Evolutionary conservation across 139 green algal genomes (phyloP).

Genomic region (Chlorella sp.): DNA sequence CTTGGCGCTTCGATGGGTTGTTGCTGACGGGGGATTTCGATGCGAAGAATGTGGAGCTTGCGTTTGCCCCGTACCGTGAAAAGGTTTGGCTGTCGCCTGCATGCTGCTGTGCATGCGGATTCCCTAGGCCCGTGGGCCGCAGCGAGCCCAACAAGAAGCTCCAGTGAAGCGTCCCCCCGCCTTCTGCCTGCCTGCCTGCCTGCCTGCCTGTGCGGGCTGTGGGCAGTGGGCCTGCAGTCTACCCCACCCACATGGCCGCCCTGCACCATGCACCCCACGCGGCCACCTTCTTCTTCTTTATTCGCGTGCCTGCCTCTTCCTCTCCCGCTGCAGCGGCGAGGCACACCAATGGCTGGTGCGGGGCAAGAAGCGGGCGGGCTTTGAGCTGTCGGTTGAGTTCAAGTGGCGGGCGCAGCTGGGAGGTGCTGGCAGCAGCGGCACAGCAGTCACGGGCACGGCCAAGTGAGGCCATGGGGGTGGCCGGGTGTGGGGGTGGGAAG

Average conservation of each 20-base stretch:
- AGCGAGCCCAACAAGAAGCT: too few species aligned
- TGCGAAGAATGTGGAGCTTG: too few species aligned
- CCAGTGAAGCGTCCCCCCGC: too few species aligned
- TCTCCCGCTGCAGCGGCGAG: slow-evolving; percentile 27
- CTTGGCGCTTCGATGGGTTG: too few species aligned
- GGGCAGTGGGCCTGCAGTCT: neutral
- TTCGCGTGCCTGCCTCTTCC: neutral
- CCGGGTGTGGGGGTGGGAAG: neutral
- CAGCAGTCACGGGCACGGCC: neutral
- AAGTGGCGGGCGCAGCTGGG: slow-evolving; percentile 31
- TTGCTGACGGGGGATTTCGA: too few species aligned
- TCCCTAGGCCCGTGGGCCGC: too few species aligned
- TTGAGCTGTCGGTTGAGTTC: slow-evolving; percentile 39
- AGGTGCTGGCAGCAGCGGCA: neutral
- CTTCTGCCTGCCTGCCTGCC: too few species aligned
- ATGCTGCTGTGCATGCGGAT: neutral
- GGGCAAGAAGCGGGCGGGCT: slow-evolving; percentile 34
- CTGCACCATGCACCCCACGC: neutral
- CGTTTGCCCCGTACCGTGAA: too few species aligned
- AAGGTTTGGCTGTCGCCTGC: neutral
- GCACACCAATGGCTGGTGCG: slow-evolving; percentile 48
- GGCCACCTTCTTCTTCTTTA: neutral
- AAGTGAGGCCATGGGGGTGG: neutral
- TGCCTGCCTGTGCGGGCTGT: too few species aligned
- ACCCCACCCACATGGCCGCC: neutral